phyloP scores from a whole-genome alignment of 202 grass and related monocot genomes.

The Hordeum pubiflorum region DNA sequence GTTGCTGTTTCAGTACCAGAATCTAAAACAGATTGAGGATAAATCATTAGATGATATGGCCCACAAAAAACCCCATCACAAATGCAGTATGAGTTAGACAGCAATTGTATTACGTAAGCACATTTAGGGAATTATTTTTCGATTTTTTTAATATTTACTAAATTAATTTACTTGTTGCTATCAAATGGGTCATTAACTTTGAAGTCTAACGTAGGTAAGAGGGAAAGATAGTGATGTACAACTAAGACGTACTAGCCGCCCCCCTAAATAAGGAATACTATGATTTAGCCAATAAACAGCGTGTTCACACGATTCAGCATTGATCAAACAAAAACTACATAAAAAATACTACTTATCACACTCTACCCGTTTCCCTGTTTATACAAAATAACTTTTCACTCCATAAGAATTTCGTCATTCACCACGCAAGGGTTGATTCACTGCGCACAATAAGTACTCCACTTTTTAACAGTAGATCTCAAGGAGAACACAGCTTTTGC shows the following conservation, averaged over 20 bases:
- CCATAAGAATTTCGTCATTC: background rate
- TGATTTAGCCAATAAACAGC: constrained; percentile 9
- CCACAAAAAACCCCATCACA: background rate
- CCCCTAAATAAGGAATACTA: background rate
- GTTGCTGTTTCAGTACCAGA: constrained; percentile 24
- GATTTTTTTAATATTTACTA: background rate
- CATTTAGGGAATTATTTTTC: background rate
- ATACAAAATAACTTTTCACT: background rate
- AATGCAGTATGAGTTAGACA: background rate
- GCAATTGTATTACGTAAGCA: background rate
- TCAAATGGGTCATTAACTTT: background rate
- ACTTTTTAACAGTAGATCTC: background rate
- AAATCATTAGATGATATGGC: background rate
- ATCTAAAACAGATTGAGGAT: background rate
- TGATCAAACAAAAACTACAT: background rate
- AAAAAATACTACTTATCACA: background rate
- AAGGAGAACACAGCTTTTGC: background rate
- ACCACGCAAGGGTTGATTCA: background rate
- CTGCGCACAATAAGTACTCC: background rate
- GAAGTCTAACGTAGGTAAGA: background rate
- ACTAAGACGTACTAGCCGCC: background rate
- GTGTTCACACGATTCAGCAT: background rate
- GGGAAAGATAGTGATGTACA: constrained; percentile 5
- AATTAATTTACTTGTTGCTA: background rate
- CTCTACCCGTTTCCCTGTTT: background rate